phyloP scores from a whole-genome alignment of 176 grass and related monocot genomes.

The Paspalum notatum region DNA sequence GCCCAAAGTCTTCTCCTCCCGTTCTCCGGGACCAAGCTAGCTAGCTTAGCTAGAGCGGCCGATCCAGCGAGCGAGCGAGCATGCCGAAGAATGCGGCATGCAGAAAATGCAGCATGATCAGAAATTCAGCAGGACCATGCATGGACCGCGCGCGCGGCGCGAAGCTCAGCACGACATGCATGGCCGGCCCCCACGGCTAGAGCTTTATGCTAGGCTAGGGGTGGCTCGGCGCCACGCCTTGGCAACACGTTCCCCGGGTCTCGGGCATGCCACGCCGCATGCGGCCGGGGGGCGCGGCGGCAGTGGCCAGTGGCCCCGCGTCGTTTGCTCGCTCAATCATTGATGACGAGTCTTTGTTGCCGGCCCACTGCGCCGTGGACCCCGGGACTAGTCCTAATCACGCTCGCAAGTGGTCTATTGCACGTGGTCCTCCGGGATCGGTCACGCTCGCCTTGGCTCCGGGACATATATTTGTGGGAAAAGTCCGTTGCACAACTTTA shows the following conservation, averaged over 20 bases:
- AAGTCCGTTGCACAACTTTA: too few relatives aligned
- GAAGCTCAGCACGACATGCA: background rate
- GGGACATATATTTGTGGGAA: too few relatives aligned
- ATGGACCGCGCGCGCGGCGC: too few relatives aligned
- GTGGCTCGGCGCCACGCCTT: background rate
- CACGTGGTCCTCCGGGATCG: conserved; percentile 14
- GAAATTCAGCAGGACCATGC: conserved; percentile 1
- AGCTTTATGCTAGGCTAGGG: background rate
- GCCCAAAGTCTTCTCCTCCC: background rate
- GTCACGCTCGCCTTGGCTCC: conserved; percentile 22
- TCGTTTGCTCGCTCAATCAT: conserved; percentile 45
- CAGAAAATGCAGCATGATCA: background rate
- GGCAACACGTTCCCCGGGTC: conserved; percentile 39
- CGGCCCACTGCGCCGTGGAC: conserved; percentile 28
- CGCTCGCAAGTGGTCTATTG: conserved; percentile 15
- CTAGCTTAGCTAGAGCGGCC: background rate
- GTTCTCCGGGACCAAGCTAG: background rate
- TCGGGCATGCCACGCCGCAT: conserved; percentile 33
- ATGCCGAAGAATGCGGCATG: conserved; percentile 30
- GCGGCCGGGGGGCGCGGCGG: background rate
- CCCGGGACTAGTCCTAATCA: conserved; percentile 24
- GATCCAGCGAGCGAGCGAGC: background rate
- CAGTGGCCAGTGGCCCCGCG: background rate
- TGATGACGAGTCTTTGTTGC: conserved; percentile 40
- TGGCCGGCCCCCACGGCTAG: background rate